A percentile compares a stretch with the other conserved stretches of the same genome.
Evolutionary conservation across 2,329 filamentous ascomycete genomes (phyloP).

Genomic region (Apiospora pterosperma): DNA sequence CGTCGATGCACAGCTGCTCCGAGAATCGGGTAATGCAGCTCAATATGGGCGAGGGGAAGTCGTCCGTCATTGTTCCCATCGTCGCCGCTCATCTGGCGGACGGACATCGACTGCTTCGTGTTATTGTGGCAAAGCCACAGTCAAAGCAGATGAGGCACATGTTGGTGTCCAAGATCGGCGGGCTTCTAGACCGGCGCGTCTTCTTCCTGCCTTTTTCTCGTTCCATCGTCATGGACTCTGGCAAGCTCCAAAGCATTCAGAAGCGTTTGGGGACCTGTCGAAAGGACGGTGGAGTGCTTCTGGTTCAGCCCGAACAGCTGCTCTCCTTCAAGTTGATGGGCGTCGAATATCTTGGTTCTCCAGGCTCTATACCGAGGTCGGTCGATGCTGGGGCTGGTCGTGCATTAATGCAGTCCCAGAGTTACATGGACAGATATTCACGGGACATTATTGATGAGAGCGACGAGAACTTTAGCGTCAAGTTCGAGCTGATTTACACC

Average conservation of each 20-base stretch:
- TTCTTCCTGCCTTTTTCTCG: slow-evolving; percentile 59
- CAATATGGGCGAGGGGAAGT: slow-evolving; percentile 58
- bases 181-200: slow-evolving; percentile 51
- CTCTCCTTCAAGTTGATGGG: slow-evolving; percentile 63
- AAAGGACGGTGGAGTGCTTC: slow-evolving; percentile 48
- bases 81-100: slow-evolving; percentile 53
- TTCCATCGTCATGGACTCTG: slow-evolving; percentile 30
- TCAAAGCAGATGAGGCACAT: slow-evolving; percentile 58
- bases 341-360: slow-evolving; percentile 38
- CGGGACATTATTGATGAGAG: slow-evolving; percentile 63
- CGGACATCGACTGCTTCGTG: slow-evolving; percentile 45
- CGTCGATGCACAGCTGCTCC: slow-evolving; percentile 11
- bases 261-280: slow-evolving; percentile 43
- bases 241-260: slow-evolving; percentile 32
- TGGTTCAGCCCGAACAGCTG: slow-evolving; percentile 62
- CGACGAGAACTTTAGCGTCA: slow-evolving; percentile 59
- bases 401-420: slow-evolving; percentile 36
- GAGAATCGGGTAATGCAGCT: slow-evolving; percentile 34
- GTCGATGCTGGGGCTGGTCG: slow-evolving; percentile 20
- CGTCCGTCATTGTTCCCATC: slow-evolving; percentile 66
- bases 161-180: slow-evolving; percentile 51
- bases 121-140: slow-evolving; percentile 60
- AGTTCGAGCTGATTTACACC: slow-evolving; percentile 62
- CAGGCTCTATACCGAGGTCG: slow-evolving; percentile 26
- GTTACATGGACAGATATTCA: slow-evolving; percentile 38